Conservation (phyloP, 176 grass and related monocot species). For the barley (Hordeum vulgare) region MorexV3_pseudomolecules_assembly NC_058519.1:178014133-178014632, state of each 20-base stretch:
- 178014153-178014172: not conserved
- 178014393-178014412: not conserved
- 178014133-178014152: conserved; percentile 28
- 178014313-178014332: conserved; percentile 19
- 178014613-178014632: too few relatives aligned
- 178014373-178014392: conserved; percentile 3
- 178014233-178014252: conserved; percentile 25
- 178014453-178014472: not conserved
- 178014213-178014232: conserved; percentile 29
- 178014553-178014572: too few relatives aligned
- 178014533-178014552: too few relatives aligned
- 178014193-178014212: conserved; percentile 20
- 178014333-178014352: conserved; percentile 27
- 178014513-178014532: too few relatives aligned
- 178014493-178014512: too few relatives aligned
- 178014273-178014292: conserved; percentile 18
- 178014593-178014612: too few relatives aligned
- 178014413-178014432: not conserved
- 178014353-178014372: conserved; percentile 27
- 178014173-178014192: conserved; percentile 18
- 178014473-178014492: too few relatives aligned
- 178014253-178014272: conserved; percentile 32
- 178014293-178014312: conserved; percentile 18
- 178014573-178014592: too few relatives aligned
- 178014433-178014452: not conserved